phyloP scores from a whole-genome alignment of 1,284 basidiomycete genomes.

The Pascua guehoae region DNA sequence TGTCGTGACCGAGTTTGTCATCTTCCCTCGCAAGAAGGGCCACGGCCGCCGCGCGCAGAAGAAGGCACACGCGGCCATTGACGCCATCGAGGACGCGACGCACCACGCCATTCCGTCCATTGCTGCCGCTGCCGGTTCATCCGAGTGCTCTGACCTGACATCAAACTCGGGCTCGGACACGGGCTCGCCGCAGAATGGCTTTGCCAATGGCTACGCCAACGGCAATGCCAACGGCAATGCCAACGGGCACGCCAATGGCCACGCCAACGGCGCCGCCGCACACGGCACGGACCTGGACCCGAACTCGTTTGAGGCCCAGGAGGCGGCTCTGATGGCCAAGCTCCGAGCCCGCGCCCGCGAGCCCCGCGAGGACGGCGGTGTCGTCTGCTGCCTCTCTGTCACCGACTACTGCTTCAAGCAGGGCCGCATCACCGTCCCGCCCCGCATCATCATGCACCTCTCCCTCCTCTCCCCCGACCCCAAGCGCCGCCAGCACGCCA shows the following conservation, averaged over 20 bases:
- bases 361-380: conserved; percentile 46
- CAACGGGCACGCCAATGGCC: conserved; percentile 10
- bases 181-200: too few relatives aligned
- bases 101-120: conserved; percentile 6
- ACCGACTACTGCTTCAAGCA: conserved; percentile 70
- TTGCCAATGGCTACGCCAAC: not conserved
- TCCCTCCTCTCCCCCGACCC: conserved; percentile 22
- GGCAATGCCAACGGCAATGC: conserved; percentile 10
- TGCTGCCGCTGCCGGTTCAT: not conserved
- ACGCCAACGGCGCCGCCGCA: not conserved
- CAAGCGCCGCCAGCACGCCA: conserved; percentile 20
- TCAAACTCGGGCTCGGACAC: too few relatives aligned
- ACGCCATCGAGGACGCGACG: conserved; percentile 8
- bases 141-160: too few relatives aligned
- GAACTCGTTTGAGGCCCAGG: conserved; percentile 1
- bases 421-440: conserved; percentile 71
- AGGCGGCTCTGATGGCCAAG: conserved; percentile 7
- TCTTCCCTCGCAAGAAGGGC: conserved; percentile 53
- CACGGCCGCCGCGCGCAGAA: too few relatives aligned
- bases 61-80: too few relatives aligned
- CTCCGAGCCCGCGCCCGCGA: conserved; percentile 9
- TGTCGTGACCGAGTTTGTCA: conserved; percentile 63
- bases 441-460: conserved; percentile 45
- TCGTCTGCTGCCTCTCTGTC: conserved; percentile 65
- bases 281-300: not conserved